Evolutionary conservation across 2,329 filamentous ascomycete genomes (phyloP).

Genomic region (Knoxdaviesia proteae): DNA sequence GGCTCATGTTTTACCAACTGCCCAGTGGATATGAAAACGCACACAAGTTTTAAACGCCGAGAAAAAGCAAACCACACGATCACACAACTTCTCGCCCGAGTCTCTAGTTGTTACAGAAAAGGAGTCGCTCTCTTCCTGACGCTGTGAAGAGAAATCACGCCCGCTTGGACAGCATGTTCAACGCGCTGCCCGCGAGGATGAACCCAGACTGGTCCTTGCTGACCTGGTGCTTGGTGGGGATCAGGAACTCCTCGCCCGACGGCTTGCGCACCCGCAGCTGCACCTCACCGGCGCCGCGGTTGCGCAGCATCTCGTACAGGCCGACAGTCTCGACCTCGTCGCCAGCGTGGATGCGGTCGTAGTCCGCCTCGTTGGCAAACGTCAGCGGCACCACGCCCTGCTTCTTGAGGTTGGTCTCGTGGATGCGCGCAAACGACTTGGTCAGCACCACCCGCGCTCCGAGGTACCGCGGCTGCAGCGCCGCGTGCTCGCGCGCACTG

Average conservation of each 20-base stretch:
- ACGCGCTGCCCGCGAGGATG: conserved; percentile 76
- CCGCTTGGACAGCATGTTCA: conserved; percentile 66
- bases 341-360: conserved; percentile 62
- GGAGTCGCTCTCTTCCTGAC: no score
- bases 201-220: conserved; percentile 82
- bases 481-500: conserved; percentile 73
- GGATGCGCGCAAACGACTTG: conserved; percentile 79
- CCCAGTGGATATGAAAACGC: no score
- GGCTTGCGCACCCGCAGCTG: conserved; percentile 42
- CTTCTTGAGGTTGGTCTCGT: conserved; percentile 93
- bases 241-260: conserved; percentile 40
- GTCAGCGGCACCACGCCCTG: conserved; percentile 91
- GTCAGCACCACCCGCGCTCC: conserved; percentile 66
- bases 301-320: conserved; percentile 59
- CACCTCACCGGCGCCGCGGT: conserved; percentile 60
- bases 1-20: no score
- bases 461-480: conserved; percentile 76
- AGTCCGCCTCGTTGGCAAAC: conserved; percentile 74
- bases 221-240: conserved; percentile 73
- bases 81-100: no score
- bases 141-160: background rate
- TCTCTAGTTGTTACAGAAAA: no score
- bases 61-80: no score
- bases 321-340: conserved; percentile 71
- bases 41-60: no score